Conservation (phyloP, 2,329 filamentous ascomycete species). For the Aspergillus proliferans region DNA sequence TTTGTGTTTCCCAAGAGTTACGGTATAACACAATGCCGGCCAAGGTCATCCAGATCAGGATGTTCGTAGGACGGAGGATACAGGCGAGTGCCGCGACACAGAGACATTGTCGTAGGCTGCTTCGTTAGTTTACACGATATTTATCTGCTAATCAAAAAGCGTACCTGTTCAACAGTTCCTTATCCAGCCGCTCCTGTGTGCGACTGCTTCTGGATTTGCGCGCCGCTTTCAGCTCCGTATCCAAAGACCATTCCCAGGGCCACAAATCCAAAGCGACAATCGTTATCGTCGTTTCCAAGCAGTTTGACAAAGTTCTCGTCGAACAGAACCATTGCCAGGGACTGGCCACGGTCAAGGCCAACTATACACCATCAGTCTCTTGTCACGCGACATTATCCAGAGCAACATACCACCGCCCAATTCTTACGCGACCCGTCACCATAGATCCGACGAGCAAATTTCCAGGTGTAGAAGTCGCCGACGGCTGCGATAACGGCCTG, state of each 20-base stretch:
- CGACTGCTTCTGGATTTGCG: conserved; percentile 6
- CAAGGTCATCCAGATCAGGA: conserved; percentile 74
- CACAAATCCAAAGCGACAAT: conserved; percentile 71
- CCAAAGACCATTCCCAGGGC: conserved; percentile 69
- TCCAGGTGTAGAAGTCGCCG: conserved; percentile 84
- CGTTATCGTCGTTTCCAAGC: conserved; percentile 82
- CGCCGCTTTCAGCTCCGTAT: conserved; percentile 21
- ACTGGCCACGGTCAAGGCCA: conserved; percentile 65
- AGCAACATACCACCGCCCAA: conserved; percentile 58
- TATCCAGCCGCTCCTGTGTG: background rate
- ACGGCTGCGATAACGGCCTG: conserved; percentile 73
- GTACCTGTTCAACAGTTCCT: conserved; percentile 19
- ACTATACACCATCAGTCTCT: conserved; percentile 40
- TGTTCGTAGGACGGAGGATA: conserved; percentile 81
- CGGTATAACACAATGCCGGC: conserved; percentile 48
- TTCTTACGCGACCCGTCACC: conserved; percentile 57
- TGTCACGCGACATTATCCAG: background rate
- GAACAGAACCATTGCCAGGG: conserved; percentile 98
- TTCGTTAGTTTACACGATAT: conserved; percentile 5
- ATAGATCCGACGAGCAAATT: conserved; percentile 67
- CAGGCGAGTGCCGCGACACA: conserved; percentile 74
- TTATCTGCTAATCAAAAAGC: conserved; percentile 1
- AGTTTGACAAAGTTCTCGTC: conserved; percentile 89
- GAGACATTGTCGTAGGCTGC: conserved; percentile 58
- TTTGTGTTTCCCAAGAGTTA: conserved; percentile 38